Evolutionary conservation across 768 basidiomycete species (phyloP).

Genomic region (Boletus rubropictus): DNA sequence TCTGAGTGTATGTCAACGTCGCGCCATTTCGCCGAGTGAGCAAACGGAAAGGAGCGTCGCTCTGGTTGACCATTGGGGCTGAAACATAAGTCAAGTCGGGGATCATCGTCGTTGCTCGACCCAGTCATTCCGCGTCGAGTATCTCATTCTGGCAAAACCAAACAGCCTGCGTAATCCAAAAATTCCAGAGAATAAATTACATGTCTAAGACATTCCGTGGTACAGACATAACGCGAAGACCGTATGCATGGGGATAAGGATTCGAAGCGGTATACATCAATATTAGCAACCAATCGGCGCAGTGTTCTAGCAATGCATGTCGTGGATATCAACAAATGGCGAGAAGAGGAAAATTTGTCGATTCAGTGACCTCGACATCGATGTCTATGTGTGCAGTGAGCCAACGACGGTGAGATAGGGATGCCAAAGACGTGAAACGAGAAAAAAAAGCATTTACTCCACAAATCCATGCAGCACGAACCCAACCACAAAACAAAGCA

Average conservation of each 20-base stretch:
- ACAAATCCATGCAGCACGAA: not conserved
- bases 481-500: constrained; percentile 8
- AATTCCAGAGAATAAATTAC: constrained; percentile 15
- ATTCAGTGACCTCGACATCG: constrained; percentile 7
- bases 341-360: constrained; percentile 1
- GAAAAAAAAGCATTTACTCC: constrained; percentile 5
- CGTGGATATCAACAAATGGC: constrained; percentile 21
- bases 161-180: not conserved
- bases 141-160: not conserved
- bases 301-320: constrained; percentile 23
- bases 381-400: constrained; percentile 11
- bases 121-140: not conserved
- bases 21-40: constrained; percentile 59
- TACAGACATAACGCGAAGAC: constrained; percentile 12
- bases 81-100: constrained; percentile 40
- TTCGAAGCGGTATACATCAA: constrained; percentile 19
- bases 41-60: constrained; percentile 67
- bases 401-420: constrained; percentile 1
- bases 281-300: constrained; percentile 3
- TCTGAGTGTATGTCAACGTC: constrained; percentile 70
- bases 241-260: not conserved
- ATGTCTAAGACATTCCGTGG: constrained; percentile 2
- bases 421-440: constrained; percentile 5
- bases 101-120: constrained; percentile 8
- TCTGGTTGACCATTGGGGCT: constrained; percentile 78